A percentile compares a stretch with the other conserved stretches of the same genome.
phyloP scores from a whole-genome alignment of 129 eudicot species.

The Dittrichia graveolens region DNA sequence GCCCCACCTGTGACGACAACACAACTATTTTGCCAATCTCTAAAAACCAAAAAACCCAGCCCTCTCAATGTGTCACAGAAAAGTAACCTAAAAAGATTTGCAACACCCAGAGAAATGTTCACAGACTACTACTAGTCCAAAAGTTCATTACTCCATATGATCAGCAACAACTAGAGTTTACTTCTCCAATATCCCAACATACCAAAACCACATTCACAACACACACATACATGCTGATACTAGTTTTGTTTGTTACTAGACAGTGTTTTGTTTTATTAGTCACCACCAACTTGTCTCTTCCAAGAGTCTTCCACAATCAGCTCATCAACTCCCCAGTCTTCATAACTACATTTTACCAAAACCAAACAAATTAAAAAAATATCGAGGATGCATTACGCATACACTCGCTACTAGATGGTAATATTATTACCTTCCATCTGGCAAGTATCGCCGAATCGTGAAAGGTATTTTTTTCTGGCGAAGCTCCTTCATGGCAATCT shows the following conservation, averaged over 20 bases:
- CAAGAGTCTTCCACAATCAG: slow-evolving; percentile 95
- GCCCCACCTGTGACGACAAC: too few relatives aligned
- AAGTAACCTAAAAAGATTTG: too few relatives aligned
- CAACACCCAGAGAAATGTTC: too few relatives aligned
- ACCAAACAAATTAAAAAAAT: background rate
- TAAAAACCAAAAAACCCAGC: too few relatives aligned
- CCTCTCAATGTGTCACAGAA: too few relatives aligned
- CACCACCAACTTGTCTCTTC: slow-evolving; percentile 97
- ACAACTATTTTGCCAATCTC: too few relatives aligned
- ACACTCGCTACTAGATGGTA: background rate
- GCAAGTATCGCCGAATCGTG: slow-evolving; percentile 85
- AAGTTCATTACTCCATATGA: background rate
- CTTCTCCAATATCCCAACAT: background rate
- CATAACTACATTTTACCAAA: slow-evolving; percentile 52
- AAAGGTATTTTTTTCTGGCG: slow-evolving; percentile 83
- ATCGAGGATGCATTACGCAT: background rate
- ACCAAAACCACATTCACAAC: slow-evolving; percentile 16
- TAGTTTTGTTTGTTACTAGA: background rate
- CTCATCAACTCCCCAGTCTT: slow-evolving; percentile 98
- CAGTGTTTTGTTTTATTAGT: background rate
- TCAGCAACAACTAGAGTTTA: slow-evolving; percentile 12
- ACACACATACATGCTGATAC: background rate
- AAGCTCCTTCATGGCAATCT: slow-evolving; percentile 99
- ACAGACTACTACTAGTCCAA: too few relatives aligned
- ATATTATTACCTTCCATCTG: slow-evolving; percentile 80